Evolutionary conservation across 202 grass and related monocot species (phyloP), one percentile per base, ranked within the genome.

Genomic region (Digitaria exilis): DNA sequence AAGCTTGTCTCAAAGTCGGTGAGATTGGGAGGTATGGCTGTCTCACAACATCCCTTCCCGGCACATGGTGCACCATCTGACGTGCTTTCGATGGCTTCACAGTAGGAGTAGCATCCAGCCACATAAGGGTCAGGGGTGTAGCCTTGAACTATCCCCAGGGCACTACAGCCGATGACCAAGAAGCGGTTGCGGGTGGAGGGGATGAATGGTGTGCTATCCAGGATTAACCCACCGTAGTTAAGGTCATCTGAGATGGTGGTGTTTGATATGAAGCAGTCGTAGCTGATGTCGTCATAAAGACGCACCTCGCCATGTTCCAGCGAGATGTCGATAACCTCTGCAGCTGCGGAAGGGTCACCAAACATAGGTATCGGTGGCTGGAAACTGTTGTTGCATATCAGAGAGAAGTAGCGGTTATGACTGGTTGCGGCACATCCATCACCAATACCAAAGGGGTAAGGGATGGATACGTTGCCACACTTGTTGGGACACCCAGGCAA

Each of bases 31-130:
- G 80, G 41, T 35, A 94, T 89, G 63, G 51, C 57, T 6, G 80
- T 85, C 64, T 97, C 72, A 3, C 94, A 97, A 45, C 94, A 97
- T 34, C 91, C 94, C 39, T 73, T 82, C 37, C 94, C 91, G 0
- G 60, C 26, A 69, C 94, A 97, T 0, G 82, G 44, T 0, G 50
- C 77, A 0, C 83, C 62, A 0, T 82, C 22, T 0, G 83, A 73
- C 6, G 66, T 83, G 56, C 62, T 79, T 19, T 58, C 63, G 17
- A 75, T 54, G 26, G 32, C 35, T 9, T 18, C 46, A 70, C 94
- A 90, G 72, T 82, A 88, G 0, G 91, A 88, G 14, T 65, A 70
- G 45, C 94, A 90, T 1, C 87, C 94, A 0, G 76, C n/a, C 7
- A 58, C 26, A 19, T 88, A 91, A 1, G 7, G 32, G 45, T 80